Base-by-base conservation (phyloP, 2,329 filamentous ascomycete genomes). In the Sclerotinia borealis region DNA sequence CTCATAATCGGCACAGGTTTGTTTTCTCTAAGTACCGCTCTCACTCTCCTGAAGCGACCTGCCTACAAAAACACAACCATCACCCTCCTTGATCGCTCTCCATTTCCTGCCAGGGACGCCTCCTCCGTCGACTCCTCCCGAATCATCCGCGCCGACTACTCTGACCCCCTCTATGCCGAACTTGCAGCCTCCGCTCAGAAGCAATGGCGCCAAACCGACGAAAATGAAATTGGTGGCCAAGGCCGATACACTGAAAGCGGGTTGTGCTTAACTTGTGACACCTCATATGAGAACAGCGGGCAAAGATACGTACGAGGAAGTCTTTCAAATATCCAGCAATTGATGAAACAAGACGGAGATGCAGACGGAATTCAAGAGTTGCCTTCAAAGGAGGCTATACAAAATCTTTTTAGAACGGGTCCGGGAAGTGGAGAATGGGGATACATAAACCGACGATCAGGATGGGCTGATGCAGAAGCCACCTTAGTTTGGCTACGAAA, bases 391-490 rank as follows among this genome's bases (percentile, higher is more conserved):
- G 72, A 76, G 34, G 79, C 77, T 27, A 78, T 88, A 60, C 76
- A 76, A 45, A 72, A 73, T 5, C 76, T 74, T 8, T 72, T 83
- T 36, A 77, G 79, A 13, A 83, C 79, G 0, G 78, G 79, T 9
- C 83, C 81, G 48, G 76, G 77, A 64, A 81, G 80, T 36, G 90
- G 85, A 17, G 81, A 80, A 66, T 86, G 80, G 67, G 91, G 88
- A 27, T 96, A 93, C 75, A 76, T 90, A 61, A 96, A 96, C 74
- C 80, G 81, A 60, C 79, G 81, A 34, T 89, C 87, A 45, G 92
- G 92, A 7, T 96, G 92, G 92, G 91, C 89, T 2, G 83, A 96
- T 73, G 91, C 91, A 0, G 87, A 87, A 66, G 83, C 81, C 51
- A 84, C 82, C 17, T 90, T 93, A 86, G 75, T 79, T 50, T 90